Evolutionary conservation across 768 basidiomycete genomes (phyloP), one percentile per base, ranked within the genome.

Genomic region (Crucibulum laeve): DNA sequence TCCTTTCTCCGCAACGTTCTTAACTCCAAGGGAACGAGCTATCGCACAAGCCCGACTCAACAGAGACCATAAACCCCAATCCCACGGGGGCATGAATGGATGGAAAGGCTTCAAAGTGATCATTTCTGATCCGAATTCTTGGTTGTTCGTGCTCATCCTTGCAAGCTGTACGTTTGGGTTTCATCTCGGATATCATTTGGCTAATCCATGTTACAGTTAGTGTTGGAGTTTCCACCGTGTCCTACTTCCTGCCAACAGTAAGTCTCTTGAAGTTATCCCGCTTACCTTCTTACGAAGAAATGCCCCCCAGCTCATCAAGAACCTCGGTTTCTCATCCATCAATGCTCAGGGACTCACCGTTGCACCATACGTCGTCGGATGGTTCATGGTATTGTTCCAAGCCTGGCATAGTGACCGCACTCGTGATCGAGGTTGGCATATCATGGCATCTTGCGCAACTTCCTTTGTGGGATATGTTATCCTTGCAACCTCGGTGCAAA

Each of bases 31-130:
- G 26, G 73, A 81, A 54, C 59, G 67, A 18, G 71, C 77, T 17
- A 80, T 80, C 33, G 77, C 78, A 2, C 75, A 77, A 55, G 76
- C 77, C n/a, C 65, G 77, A 7, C 53, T 80, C 14, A 73, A 77
- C 42, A 60, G 71, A 13, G 76, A 79, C 50, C 77, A 80, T 42
- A 76, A 68, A 45, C 78, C 77, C 14, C 71, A 70, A 37, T 78
- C 76, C 2, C 78, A 79, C 53, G 77, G 78, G 22, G 77, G 77
- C 15, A 74, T 77, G 75, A 69, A 58, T 15, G 77, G 76, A 14
- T 77, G 74, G 77, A 55, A 71, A 48, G 77, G 76, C 4, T 70
- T 80, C 56, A 76, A 74, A 43, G 71, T 70, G n/a, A 55, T 80
- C 36, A 53, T 77, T 25, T 52, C 61, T 5, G 77, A 80, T 55